phyloP scores from a whole-genome alignment of 208 protist genomes.

The Leptomonas pyrrhocoris region DNA sequence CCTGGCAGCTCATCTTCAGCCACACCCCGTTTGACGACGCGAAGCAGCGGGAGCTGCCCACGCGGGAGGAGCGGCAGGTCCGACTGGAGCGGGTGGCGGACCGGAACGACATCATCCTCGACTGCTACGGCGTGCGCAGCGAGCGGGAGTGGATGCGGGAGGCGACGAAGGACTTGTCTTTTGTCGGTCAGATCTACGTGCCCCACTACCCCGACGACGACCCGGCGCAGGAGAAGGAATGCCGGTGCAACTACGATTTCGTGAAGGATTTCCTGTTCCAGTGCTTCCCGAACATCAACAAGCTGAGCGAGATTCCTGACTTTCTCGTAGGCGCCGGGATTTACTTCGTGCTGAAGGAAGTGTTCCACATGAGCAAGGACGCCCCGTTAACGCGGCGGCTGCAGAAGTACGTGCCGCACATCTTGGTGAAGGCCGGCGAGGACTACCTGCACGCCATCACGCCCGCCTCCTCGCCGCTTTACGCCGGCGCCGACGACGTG shows the following conservation, averaged over 20 bases:
- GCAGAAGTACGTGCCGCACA: slow-evolving; percentile 19
- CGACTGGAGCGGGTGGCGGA: slow-evolving; percentile 82
- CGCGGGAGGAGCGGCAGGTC: slow-evolving; percentile 60
- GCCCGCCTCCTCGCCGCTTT: slow-evolving; percentile 15
- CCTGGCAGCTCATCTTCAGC: slow-evolving; percentile 92
- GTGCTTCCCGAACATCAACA: slow-evolving; percentile 82
- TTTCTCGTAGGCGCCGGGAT: slow-evolving; percentile 80
- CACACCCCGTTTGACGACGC: slow-evolving; percentile 90
- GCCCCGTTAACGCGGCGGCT: slow-evolving; percentile 24
- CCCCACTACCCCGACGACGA: slow-evolving; percentile 78
- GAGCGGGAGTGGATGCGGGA: slow-evolving; percentile 89
- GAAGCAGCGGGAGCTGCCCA: slow-evolving; percentile 82
- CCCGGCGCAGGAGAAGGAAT: slow-evolving; percentile 73
- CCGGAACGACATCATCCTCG: slow-evolving; percentile 89
- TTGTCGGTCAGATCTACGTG: slow-evolving; percentile 82
- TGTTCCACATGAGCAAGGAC: slow-evolving; percentile 41
- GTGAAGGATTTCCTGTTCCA: slow-evolving; percentile 90
- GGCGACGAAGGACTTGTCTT: slow-evolving; percentile 80
- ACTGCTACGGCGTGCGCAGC: slow-evolving; percentile 80
- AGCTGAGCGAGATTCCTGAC: slow-evolving; percentile 68
- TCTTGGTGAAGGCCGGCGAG: slow-evolving; percentile 5
- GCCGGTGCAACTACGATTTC: slow-evolving; percentile 85
- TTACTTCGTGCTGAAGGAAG: slow-evolving; percentile 79
- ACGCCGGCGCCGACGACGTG: slow-evolving; percentile 15
- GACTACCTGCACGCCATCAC: slow-evolving; percentile 20